Conservation (phyloP, 371 early-diverging fungal species). For the Nematocida displodere region DNA sequence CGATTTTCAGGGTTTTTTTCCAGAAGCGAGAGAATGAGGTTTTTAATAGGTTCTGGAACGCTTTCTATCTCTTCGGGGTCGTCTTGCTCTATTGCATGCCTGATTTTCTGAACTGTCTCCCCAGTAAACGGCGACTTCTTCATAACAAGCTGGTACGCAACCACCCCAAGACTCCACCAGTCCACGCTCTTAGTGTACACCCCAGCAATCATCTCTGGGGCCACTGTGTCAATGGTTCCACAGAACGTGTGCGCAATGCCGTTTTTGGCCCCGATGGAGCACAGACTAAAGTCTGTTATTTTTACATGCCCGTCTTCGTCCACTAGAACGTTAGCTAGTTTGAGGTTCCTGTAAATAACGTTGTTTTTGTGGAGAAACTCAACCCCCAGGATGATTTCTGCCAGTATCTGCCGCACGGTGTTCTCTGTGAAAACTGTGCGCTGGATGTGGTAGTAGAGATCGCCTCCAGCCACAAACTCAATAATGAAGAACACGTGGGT, state of each 20-base stretch:
- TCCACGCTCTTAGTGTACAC: constrained; percentile 88
- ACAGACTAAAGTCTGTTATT: constrained; percentile 88
- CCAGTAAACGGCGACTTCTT: constrained; percentile 73
- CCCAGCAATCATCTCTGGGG: constrained; percentile 85
- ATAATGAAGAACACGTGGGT: constrained; percentile 57
- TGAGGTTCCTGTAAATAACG: constrained; percentile 93
- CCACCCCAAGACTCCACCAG: constrained; percentile 93
- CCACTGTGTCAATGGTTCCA: constrained; percentile 87
- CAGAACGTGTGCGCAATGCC: constrained; percentile 84
- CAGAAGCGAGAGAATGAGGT: constrained; percentile 51
- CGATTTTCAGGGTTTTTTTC: constrained; percentile 73
- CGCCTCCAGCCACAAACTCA: constrained; percentile 71
- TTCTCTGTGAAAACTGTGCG: constrained; percentile 85
- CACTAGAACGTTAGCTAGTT: constrained; percentile 82
- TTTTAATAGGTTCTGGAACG: neutral
- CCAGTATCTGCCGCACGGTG: constrained; percentile 91
- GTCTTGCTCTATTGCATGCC: constrained; percentile 29
- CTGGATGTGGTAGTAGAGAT: constrained; percentile 91
- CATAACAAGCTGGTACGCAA: constrained; percentile 87
- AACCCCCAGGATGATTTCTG: constrained; percentile 85
- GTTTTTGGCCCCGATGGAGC: constrained; percentile 74
- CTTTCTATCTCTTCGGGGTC: constrained; percentile 1
- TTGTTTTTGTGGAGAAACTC: constrained; percentile 85
- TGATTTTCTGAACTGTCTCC: constrained; percentile 38
- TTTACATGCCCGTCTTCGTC: constrained; percentile 79